Evolutionary conservation across 2,329 filamentous ascomycete species (phyloP).

Genomic region (Ophiostoma triangulosporum): DNA sequence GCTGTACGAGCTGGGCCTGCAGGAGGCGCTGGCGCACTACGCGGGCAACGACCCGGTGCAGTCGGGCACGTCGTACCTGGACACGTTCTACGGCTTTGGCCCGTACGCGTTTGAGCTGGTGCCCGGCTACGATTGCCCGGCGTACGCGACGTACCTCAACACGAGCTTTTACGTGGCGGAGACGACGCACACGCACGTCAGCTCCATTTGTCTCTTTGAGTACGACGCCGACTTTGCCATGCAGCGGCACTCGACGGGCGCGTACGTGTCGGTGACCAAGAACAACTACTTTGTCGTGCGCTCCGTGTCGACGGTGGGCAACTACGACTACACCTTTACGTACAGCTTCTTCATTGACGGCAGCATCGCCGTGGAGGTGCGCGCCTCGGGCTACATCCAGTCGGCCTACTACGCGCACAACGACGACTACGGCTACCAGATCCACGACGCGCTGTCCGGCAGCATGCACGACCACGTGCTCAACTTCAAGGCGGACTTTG

Average conservation of each 20-base stretch:
- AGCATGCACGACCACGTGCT: conserved; percentile 43
- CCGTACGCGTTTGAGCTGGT: conserved; percentile 31
- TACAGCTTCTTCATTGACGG: conserved; percentile 40
- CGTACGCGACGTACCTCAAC: conserved; percentile 36
- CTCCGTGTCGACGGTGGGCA: conserved; percentile 36
- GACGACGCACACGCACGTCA: conserved; percentile 29
- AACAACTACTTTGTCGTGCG: conserved; percentile 34
- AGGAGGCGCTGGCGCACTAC: conserved; percentile 42
- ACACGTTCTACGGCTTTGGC: conserved; percentile 34
- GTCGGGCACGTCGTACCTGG: conserved; percentile 32
- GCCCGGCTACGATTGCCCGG: conserved; percentile 37
- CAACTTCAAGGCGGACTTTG: conserved; percentile 41
- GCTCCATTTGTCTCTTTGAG: conserved; percentile 44
- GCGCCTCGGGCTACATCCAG: conserved; percentile 42
- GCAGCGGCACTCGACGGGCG: conserved; percentile 30
- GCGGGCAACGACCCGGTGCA: conserved; percentile 34
- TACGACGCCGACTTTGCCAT: conserved; percentile 35
- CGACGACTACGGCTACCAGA: conserved; percentile 33
- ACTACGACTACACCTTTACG: conserved; percentile 39
- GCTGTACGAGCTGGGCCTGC: conserved; percentile 41
- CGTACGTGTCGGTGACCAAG: conserved; percentile 31
- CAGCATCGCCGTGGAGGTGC: conserved; percentile 35
- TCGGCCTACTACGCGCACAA: conserved; percentile 32
- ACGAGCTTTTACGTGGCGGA: conserved; percentile 30
- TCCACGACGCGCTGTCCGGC: conserved; percentile 33